These are phyloP conservation scores for Agrocybe chaxingu DNA, from an alignment of 768 basidiomycete genomes.

Conservation along the genomic window DNA sequence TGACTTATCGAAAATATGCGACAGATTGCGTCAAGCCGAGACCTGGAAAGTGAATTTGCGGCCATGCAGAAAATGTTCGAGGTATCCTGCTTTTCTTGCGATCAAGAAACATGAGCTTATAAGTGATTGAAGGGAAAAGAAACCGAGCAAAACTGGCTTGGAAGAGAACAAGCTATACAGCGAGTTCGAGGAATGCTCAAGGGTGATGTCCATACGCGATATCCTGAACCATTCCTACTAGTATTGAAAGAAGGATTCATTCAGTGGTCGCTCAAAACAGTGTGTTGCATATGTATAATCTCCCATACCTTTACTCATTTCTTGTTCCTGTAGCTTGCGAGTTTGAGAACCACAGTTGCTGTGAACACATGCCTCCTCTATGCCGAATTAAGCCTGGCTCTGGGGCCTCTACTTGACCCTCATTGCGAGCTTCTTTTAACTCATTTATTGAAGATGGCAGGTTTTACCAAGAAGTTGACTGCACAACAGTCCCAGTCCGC, in stretches of 20 bases:
- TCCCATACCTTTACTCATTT: background rate
- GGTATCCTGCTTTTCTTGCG: constrained; percentile 35
- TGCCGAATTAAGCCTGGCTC: constrained; percentile 61
- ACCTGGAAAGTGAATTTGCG: constrained; percentile 83
- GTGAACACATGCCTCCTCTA: constrained; percentile 77
- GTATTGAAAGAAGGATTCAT: constrained; percentile 77
- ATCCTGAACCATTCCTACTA: constrained; percentile 68
- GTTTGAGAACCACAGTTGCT: constrained; percentile 89
- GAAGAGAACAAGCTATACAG: constrained; percentile 72
- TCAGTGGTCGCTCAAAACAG: constrained; percentile 82
- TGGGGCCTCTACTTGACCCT: constrained; percentile 71
- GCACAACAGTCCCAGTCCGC: constrained; percentile 82
- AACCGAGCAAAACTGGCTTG: constrained; percentile 93
- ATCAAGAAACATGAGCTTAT: background rate
- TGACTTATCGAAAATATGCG: background rate
- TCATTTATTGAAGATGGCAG: constrained; percentile 82
- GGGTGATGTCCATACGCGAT: constrained; percentile 76
- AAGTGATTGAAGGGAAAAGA: constrained; percentile 73
- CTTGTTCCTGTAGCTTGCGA: constrained; percentile 56
- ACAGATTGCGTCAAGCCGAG: constrained; percentile 82
- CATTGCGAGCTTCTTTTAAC: constrained; percentile 74
- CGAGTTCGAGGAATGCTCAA: constrained; percentile 87
- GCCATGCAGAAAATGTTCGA: constrained; percentile 80
- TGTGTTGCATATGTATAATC: constrained; percentile 31
- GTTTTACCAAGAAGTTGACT: constrained; percentile 89